Conservation (phyloP, 495 filamentous ascomycete genomes). For the Letharia columbiana region DNA sequence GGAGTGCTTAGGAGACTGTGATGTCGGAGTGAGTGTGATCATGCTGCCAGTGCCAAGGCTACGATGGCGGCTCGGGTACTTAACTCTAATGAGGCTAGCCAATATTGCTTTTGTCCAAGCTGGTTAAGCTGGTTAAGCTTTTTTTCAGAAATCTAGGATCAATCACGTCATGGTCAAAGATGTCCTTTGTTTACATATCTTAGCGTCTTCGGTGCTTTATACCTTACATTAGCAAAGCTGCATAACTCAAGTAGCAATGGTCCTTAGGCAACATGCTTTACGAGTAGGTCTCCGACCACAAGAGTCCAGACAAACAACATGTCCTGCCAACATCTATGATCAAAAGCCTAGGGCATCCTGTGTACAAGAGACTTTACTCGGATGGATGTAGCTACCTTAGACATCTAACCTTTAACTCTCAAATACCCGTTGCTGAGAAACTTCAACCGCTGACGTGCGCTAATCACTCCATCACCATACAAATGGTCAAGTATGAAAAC, state of each 20-base stretch:
- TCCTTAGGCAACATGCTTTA: too few relatives aligned
- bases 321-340: too few relatives aligned
- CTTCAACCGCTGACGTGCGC: not conserved
- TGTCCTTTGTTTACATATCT: not conserved
- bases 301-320: too few relatives aligned
- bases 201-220: too few relatives aligned
- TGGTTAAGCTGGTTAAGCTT: too few relatives aligned
- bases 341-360: not conserved
- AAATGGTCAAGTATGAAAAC: too few relatives aligned
- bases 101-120: not conserved
- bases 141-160: too few relatives aligned
- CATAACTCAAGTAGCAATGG: too few relatives aligned
- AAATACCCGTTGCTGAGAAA: not conserved
- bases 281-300: too few relatives aligned
- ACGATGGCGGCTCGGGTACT: not conserved
- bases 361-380: not conserved
- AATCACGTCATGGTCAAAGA: not conserved
- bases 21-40: not conserved
- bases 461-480: too few relatives aligned
- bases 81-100: not conserved
- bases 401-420: too few relatives aligned
- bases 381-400: not conserved
- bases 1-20: constrained; percentile 1
- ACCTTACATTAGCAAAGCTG: not conserved
- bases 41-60: not conserved